Conservation (phyloP, 805 yeast genomes). For the Saccharomycopsis sp. region DNA sequence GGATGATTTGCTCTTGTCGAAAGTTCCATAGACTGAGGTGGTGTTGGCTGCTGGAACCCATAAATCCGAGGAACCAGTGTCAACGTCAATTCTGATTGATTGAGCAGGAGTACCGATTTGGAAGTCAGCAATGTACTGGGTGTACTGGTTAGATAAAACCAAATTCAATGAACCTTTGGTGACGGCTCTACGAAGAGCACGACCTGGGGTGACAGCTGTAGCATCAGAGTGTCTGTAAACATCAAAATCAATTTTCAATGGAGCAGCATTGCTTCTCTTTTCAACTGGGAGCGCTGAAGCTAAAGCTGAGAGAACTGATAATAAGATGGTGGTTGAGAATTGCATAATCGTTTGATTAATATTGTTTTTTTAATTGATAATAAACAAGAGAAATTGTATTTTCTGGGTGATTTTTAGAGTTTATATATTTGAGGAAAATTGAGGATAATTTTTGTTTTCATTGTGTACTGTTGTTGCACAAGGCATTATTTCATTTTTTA, state of each 20-base stretch:
- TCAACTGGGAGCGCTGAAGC: conserved; percentile 15
- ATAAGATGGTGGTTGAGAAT: conserved; percentile 10
- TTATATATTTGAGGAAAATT: no score
- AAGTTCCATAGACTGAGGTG: conserved; percentile 31
- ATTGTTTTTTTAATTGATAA: no score
- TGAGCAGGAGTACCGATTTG: conserved; percentile 27
- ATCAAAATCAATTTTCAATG: conserved; percentile 15
- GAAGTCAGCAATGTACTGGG: conserved; percentile 25
- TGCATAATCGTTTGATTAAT: no score
- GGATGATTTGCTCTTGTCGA: conserved; percentile 28
- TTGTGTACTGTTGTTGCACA: no score
- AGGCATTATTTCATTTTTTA: no score
- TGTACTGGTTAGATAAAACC: conserved; percentile 14
- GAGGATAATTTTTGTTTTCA: no score
- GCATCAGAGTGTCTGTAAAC: conserved; percentile 14
- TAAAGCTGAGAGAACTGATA: not conserved
- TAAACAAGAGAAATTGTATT: no score
- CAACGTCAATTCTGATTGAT: conserved; percentile 24
- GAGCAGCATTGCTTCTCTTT: conserved; percentile 5
- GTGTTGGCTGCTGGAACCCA: conserved; percentile 25
- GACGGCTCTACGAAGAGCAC: conserved; percentile 8
- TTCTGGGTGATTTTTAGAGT: no score
- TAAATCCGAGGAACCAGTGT: conserved; percentile 30
- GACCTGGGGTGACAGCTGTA: not conserved
- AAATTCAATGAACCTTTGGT: conserved; percentile 7